These are phyloP conservation scores for Cystobasidium pallidum DNA, from an alignment of 1,284 basidiomycete genomes.

Conservation along the genomic window DNA sequence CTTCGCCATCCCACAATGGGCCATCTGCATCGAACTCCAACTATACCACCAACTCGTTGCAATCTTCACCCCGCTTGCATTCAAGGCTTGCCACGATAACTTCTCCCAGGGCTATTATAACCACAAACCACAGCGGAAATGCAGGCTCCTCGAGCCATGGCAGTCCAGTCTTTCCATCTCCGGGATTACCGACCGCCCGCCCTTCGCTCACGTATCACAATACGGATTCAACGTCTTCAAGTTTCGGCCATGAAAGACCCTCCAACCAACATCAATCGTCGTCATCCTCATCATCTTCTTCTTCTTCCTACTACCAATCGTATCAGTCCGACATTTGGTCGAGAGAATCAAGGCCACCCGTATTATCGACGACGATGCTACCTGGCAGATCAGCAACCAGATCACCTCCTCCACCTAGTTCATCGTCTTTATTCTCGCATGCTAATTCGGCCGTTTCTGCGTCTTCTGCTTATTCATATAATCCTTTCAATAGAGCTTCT, in stretches of 20 bases:
- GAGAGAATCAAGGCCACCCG: neutral
- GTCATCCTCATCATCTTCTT: neutral
- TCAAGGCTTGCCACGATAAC: conserved; percentile 11
- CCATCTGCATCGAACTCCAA: neutral
- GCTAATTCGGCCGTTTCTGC: neutral
- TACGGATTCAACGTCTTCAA: conserved; percentile 13
- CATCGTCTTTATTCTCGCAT: neutral
- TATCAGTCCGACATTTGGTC: neutral
- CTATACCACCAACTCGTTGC: conserved; percentile 8
- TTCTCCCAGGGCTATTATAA: conserved; percentile 12
- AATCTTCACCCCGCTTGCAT: conserved; percentile 26
- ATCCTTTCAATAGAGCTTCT: conserved; percentile 6
- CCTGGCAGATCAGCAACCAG: conserved; percentile 15
- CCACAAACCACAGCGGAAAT: conserved; percentile 1
- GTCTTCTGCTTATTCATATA: conserved; percentile 7
- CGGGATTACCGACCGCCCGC: conserved; percentile 3
- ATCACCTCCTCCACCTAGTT: conserved; percentile 16
- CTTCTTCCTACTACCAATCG: neutral
- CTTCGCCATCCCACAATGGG: neutral
- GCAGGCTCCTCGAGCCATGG: neutral
- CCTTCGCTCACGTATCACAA: conserved; percentile 16
- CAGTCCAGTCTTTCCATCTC: conserved; percentile 1
- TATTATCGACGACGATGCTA: neutral
- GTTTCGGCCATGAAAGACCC: conserved; percentile 1
- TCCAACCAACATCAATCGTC: neutral